Evolutionary conservation across 768 basidiomycete species (phyloP), one percentile per base, ranked within the genome.

Genomic region (Naganishia antarctica): DNA sequence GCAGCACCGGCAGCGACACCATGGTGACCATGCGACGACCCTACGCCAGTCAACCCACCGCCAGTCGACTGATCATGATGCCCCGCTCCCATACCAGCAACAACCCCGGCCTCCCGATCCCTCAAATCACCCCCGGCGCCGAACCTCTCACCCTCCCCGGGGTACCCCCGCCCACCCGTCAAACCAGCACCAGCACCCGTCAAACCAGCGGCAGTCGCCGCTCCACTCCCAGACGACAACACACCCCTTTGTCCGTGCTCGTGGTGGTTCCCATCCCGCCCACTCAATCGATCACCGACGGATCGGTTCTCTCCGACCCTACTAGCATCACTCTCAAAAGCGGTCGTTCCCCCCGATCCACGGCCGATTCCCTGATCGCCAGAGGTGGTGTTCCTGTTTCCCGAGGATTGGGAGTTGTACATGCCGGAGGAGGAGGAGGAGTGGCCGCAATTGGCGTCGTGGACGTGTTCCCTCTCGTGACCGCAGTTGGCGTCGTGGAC

Each of bases 321-420:
- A 18, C n/a, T 21, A 6, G 51, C 26, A 29, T 64, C 53, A 0
- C 53, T 29, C 46, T 64, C 63, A 57, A 47, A 64, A 21, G 63
- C 63, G 29, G 63, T 64, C 12, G 63, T 51, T 25, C 63, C 64
- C 18, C 64, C 64, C 40, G 23, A 16, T 41, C 64, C 58, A 16
- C 40, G 46, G 3, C 53, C 64, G 37, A 59, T 50, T 31, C 64
- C 64, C 23, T 21, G 43, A 16, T 65, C 64, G 21, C 64, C 64
- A 3, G 64, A 58, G 8, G 64, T 65, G 34, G 58, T 60, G 59
- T 60, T 65, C 32, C 49, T 21, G 59, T 45, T 34, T 23, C n/a
- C n/a, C n/a, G n/a, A n/a, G n/a, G n/a, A n/a, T n/a, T n/a, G n/a
- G n/a, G n/a, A n/a, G n/a, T n/a, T n/a, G n/a, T n/a, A 28, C 1